Percentiles rank a stretch among this genome's conserved stretches.
Evolutionary conservation across 2,329 filamentous ascomycete genomes (phyloP).

Genomic region (Stromatinia cepivora): DNA sequence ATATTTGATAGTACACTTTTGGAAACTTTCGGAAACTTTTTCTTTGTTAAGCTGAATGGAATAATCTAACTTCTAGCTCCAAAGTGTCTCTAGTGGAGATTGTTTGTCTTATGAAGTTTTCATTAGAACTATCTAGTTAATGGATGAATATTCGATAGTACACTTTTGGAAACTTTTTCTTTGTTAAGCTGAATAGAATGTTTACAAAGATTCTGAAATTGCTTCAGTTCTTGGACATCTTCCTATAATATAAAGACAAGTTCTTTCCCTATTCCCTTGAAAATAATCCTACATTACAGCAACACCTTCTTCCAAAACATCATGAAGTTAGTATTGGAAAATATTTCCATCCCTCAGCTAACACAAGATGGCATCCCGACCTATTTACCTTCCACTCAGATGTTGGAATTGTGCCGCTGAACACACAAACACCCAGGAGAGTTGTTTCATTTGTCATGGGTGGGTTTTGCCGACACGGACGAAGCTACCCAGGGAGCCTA

Average conservation of each 20-base stretch:
- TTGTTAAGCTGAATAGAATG: not conserved
- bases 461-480: not conserved
- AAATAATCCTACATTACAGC: not conserved
- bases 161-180: not conserved
- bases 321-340: not conserved
- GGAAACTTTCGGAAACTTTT: not conserved
- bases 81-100: not conserved
- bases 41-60: not conserved
- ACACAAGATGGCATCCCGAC: not conserved
- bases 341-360: not conserved
- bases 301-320: too few relatives aligned
- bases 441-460: not conserved
- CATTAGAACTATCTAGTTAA: not conserved
- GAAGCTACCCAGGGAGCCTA: fast-evolving
- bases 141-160: not conserved
- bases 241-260: not conserved
- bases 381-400: not conserved
- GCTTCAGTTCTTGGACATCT: too few relatives aligned
- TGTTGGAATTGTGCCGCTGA: not conserved
- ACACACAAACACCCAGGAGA: not conserved
- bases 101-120: not conserved
- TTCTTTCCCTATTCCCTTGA: not conserved
- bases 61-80: not conserved
- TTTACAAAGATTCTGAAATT: not conserved
- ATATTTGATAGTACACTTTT: not conserved